These are phyloP conservation scores for Salpingoeca rosetta DNA, from an alignment of 78 protist species.

Conservation along the genomic window DNA sequence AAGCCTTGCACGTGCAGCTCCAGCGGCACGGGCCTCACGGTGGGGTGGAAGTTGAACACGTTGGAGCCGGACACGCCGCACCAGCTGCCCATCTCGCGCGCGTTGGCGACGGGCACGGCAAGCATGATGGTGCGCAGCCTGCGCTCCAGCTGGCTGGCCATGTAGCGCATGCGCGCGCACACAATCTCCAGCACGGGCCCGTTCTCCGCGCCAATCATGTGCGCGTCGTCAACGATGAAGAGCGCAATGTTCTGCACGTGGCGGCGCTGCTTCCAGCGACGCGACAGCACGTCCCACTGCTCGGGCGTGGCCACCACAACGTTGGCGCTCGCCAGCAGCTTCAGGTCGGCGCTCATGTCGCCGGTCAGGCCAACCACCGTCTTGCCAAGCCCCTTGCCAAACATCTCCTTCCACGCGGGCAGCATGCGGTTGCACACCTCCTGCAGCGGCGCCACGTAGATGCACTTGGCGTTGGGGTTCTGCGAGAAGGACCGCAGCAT, in stretches of 20 bases:
- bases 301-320: constrained; percentile 64
- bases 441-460: constrained; percentile 52
- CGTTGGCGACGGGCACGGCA: constrained; percentile 67
- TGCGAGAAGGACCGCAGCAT: constrained; percentile 49
- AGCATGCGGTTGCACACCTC: constrained; percentile 13
- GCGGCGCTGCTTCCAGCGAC: constrained; percentile 80
- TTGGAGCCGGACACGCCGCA: constrained; percentile 51
- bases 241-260: constrained; percentile 53
- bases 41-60: constrained; percentile 87
- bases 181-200: constrained; percentile 80
- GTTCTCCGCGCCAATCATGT: constrained; percentile 75
- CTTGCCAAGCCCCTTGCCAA: constrained; percentile 32
- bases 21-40: constrained; percentile 90
- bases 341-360: constrained; percentile 44
- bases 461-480: constrained; percentile 19
- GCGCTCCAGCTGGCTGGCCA: constrained; percentile 44
- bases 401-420: neutral
- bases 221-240: constrained; percentile 85
- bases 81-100: constrained; percentile 67
- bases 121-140: constrained; percentile 75
- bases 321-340: constrained; percentile 27
- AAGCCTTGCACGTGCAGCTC: constrained; percentile 68
- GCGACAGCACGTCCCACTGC: constrained; percentile 82
- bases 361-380: constrained; percentile 54
- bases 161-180: constrained; percentile 81